Evolutionary conservation across 2,329 filamentous ascomycete genomes (phyloP), one percentile per base, ranked within the genome.

Genomic region (Corynespora cassiicola): DNA sequence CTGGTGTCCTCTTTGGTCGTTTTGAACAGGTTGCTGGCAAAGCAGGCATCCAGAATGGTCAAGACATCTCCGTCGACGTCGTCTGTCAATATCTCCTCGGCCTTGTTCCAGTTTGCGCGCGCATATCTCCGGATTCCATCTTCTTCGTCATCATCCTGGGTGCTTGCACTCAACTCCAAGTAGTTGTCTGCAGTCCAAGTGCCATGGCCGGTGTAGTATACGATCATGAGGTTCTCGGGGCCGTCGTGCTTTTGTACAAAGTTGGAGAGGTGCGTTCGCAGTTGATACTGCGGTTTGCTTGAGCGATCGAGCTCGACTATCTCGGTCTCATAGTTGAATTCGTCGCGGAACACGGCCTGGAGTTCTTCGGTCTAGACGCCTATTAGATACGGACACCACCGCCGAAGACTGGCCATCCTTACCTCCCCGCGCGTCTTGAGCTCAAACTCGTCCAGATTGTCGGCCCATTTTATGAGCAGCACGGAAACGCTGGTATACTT

Each of bases 161-260:
- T 46, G 15, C 32, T 50, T 8, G 51, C 62, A 2, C 54, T 53
- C 11, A 69, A 36, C 39, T 66, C 50, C 3, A 68, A 38, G 12
- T 42, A 45, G 7, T 39, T 41, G 6, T 52, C 36, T 2, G 62
- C 52, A 1, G 39, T 23, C 25, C 50, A 68, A 1, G 53, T 38
- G 10, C 66, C 65, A 39, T 70, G 67, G 0, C 69, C 69, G 2
- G 63, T 70, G 35, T 70, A 72, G 49, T 70, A 72, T 14, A 71
- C 50, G 20, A 70, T 67, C 19, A 69, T 44, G 4, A 67, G 48
- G 25, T 57, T 66, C 30, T 63, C 50, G 1, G 57, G 54, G 3
- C 61, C 63, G 22, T 66, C 54, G 22, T 66, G 36, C 14, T 57
- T 47, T 5, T 48, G 39, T 7, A 65, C 43, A 36, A 70, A 69